A percentile compares a stretch with the other conserved stretches of the same genome.
phyloP scores from a whole-genome alignment of 192 early-diverging fungal species.

The Backusella australiensis region DNA sequence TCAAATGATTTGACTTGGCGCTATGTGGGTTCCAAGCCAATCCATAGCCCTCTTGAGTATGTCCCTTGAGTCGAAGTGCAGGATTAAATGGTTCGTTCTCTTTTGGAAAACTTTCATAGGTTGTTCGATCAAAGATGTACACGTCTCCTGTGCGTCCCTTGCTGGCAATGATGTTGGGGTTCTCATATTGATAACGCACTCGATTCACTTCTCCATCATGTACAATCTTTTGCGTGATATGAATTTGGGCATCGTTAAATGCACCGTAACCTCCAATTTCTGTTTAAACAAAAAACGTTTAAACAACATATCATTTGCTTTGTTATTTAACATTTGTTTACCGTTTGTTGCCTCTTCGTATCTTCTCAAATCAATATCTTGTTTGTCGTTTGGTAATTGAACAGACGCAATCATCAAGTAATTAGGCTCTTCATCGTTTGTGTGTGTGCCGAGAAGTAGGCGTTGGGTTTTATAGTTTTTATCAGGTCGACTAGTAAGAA shows the following conservation, averaged over 20 bases:
- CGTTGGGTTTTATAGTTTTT: conserved; percentile 91
- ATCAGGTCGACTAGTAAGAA: conserved; percentile 54
- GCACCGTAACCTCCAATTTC: conserved; percentile 34
- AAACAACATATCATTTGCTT: background rate
- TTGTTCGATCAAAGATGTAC: conserved; percentile 95
- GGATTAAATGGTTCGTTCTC: conserved; percentile 81
- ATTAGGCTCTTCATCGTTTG: conserved; percentile 94
- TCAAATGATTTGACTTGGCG: conserved; percentile 66
- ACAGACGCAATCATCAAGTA: conserved; percentile 95
- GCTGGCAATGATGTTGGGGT: conserved; percentile 95
- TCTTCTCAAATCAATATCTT: conserved; percentile 35
- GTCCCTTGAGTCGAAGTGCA: conserved; percentile 83
- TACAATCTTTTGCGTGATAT: conserved; percentile 92
- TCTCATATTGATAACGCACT: conserved; percentile 96
- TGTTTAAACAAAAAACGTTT: background rate
- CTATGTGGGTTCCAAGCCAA: conserved; percentile 84
- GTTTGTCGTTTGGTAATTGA: conserved; percentile 43
- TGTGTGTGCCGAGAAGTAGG: conserved; percentile 93
- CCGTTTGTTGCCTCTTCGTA: conserved; percentile 37
- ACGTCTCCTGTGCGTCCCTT: conserved; percentile 91
- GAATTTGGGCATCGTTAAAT: conserved; percentile 66
- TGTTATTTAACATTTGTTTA: background rate
- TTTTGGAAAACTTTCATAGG: conserved; percentile 75
- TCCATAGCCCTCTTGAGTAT: conserved; percentile 93
- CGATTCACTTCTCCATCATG: conserved; percentile 98